Evolutionary conservation across 2,329 filamentous ascomycete genomes (phyloP).

Genomic region (Fusarium musae): DNA sequence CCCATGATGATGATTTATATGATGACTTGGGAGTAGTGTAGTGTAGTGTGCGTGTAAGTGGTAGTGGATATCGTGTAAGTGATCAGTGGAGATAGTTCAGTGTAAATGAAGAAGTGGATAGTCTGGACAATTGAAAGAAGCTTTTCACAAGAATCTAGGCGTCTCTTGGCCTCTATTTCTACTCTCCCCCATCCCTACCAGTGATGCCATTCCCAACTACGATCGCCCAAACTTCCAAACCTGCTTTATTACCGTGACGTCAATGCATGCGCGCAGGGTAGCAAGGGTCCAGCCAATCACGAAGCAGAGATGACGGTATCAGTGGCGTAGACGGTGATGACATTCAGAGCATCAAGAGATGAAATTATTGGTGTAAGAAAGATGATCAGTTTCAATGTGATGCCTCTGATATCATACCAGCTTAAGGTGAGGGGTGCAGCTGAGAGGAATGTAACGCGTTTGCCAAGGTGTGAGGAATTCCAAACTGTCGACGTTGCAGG

Average conservation of each 20-base stretch:
- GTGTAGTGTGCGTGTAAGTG: background rate
- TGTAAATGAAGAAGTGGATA: background rate
- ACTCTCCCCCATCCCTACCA: background rate
- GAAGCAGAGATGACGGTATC: constrained; percentile 12
- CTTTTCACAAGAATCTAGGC: constrained; percentile 19
- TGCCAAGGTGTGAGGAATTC: constrained; percentile 5
- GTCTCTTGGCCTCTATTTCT: constrained; percentile 30
- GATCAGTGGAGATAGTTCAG: background rate
- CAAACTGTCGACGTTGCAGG: background rate
- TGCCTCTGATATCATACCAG: constrained; percentile 4
- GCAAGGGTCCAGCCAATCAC: constrained; percentile 30
- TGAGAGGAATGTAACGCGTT: background rate
- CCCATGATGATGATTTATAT: constrained; percentile 44
- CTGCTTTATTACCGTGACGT: constrained; percentile 36
- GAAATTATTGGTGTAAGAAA: constrained; percentile 4
- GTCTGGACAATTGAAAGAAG: constrained; percentile 18
- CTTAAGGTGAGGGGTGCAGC: background rate
- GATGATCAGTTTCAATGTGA: background rate
- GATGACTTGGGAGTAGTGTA: background rate
- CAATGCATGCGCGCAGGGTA: constrained; percentile 22
- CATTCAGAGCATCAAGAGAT: background rate
- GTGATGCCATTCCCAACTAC: background rate
- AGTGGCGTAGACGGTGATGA: constrained; percentile 23
- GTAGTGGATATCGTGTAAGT: background rate
- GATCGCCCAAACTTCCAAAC: constrained; percentile 26